Conservation (phyloP, 371 early-diverging fungal species). For the Actinomucor elegans region DNA sequence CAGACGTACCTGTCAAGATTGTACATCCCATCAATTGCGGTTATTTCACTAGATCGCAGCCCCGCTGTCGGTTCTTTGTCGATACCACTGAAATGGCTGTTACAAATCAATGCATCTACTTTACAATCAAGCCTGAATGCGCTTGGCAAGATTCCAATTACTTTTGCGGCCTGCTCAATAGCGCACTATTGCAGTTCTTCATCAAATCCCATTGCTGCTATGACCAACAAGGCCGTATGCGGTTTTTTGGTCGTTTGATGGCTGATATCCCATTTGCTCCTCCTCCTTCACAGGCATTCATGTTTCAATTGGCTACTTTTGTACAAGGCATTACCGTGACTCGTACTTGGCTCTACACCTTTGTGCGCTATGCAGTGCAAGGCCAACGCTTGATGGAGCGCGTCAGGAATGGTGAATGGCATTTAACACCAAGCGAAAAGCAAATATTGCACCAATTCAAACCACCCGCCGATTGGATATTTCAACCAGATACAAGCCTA, state of each 20-base stretch:
- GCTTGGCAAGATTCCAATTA: slow-evolving; percentile 35
- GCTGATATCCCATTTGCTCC: slow-evolving; percentile 64
- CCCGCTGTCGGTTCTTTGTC: slow-evolving; percentile 59
- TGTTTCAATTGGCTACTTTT: slow-evolving; percentile 17
- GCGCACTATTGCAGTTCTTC: slow-evolving; percentile 56
- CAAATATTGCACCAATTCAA: background rate
- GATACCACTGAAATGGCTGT: slow-evolving; percentile 39
- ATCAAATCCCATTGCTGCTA: slow-evolving; percentile 54
- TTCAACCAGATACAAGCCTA: background rate
- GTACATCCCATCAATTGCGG: slow-evolving; percentile 70
- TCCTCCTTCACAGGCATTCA: slow-evolving; percentile 20
- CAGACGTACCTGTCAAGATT: slow-evolving; percentile 54
- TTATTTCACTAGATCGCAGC: slow-evolving; percentile 60
- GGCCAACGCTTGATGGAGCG: slow-evolving; percentile 25
- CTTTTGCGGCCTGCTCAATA: slow-evolving; percentile 59
- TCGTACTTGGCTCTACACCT: slow-evolving; percentile 23
- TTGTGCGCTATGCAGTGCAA: slow-evolving; percentile 6
- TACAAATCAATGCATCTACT: slow-evolving; percentile 66
- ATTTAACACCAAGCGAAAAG: slow-evolving; percentile 12
- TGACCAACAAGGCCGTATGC: slow-evolving; percentile 64
- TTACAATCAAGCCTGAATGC: slow-evolving; percentile 40
- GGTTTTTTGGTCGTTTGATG: slow-evolving; percentile 63
- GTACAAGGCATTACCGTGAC: slow-evolving; percentile 18
- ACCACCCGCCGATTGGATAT: background rate
- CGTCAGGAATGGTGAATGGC: slow-evolving; percentile 36